phyloP scores from a whole-genome alignment of 139 green algal species.

The Chlamydomonas urium region DNA sequence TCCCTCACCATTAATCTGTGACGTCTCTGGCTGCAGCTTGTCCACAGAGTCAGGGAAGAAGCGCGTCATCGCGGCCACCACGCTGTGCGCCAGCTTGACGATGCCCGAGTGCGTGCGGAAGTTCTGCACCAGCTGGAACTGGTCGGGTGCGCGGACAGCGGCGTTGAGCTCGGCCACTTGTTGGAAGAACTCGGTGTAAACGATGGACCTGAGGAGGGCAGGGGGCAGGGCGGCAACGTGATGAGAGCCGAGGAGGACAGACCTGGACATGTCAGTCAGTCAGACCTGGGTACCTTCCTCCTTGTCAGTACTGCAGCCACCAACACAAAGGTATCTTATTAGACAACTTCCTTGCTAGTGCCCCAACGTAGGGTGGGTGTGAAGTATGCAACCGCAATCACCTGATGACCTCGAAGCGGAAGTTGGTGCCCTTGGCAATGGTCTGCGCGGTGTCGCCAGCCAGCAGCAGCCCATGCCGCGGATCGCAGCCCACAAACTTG shows the following conservation, averaged over 20 bases:
- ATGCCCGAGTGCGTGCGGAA: constrained; percentile 35
- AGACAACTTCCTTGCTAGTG: no score
- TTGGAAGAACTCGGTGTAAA: background rate
- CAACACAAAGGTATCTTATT: no score
- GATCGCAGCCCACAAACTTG: constrained; percentile 17
- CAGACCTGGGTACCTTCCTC: no score
- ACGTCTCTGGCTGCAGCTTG: constrained; percentile 32
- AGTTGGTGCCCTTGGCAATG: constrained; percentile 38
- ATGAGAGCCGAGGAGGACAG: no score
- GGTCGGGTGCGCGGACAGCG: constrained; percentile 14
- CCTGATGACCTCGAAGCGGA: constrained; percentile 38
- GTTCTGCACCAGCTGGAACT: constrained; percentile 24
- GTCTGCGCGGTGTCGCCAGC: constrained; percentile 57
- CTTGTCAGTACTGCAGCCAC: no score
- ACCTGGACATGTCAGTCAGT: no score
- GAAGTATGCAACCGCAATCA: no score
- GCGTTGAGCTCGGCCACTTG: no score
- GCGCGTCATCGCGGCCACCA: constrained; percentile 28
- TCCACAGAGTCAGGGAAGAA: constrained; percentile 43
- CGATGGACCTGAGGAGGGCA: no score
- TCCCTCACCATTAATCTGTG: constrained; percentile 3
- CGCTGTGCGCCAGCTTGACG: constrained; percentile 28
- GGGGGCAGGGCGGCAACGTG: no score
- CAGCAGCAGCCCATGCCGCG: constrained; percentile 24
- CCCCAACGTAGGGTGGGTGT: no score